Base-by-base conservation (phyloP, 257 asterid species). In the Gardenia jasminoides region DNA sequence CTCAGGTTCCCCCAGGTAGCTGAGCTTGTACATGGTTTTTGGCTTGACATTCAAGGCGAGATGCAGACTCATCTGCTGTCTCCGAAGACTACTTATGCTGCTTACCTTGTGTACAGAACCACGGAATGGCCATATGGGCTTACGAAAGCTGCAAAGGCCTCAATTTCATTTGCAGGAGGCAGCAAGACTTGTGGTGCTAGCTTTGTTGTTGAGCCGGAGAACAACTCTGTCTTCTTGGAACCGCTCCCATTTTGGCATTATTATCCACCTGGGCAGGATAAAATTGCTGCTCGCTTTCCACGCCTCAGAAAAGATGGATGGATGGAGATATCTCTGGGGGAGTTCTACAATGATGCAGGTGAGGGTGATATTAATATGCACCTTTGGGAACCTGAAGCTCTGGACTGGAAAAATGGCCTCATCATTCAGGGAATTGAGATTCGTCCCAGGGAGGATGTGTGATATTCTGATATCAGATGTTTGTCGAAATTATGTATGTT, bases 1-100 rank as follows among this genome's bases (percentile, higher is more conserved):
- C 54, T n/a, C 86, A 93, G 97, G 90, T 92, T 93, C 67, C 50
- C 84, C 0, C 92, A 93, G 81, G 97, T 90, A 80, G 98, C 92
- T 2, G 81, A 80, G 82, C 90, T 93, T 67, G 80, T 67, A 67
- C 66, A 81, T 9, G 87, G 85, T 48, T 87, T 90, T 28, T 89
- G 91, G 97, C 90, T 93, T 31, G 89, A 90, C 26, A 82, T 92
- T 48, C 87, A 80, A 77, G 96, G 91, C 46, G 83, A 82, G 52
- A 84, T 91, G 71, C 81, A 79, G 48, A 68, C 85, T 26, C 70
- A 30, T 54, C 59, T 89, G 70, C 61, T 90, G 67, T 88, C 97
- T 1, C 39, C 47, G 62, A 73, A 86, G 73, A 87, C 91, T 1
- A 74, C 28, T 20, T 93, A 90, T 72, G 88, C 84, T 58, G 96